Evolutionary conservation across 805 yeast species (phyloP).

Genomic region (Kodamaea kakaduensis): DNA sequence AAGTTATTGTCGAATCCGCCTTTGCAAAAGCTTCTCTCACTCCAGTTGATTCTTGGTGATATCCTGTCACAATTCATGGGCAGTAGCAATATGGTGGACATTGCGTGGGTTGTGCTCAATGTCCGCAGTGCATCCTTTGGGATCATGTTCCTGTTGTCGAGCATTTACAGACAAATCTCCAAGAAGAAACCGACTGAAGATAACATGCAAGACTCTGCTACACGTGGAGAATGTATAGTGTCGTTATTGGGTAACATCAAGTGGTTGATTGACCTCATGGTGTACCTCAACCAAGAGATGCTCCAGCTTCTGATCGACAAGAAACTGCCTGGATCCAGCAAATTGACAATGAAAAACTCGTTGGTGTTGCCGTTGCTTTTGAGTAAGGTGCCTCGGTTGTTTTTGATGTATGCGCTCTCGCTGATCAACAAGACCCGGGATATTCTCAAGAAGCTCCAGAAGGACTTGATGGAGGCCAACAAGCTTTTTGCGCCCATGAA

Average conservation of each 20-base stretch:
- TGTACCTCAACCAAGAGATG: conserved; percentile 69
- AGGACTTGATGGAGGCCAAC: conserved; percentile 41
- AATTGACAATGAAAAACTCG: conserved; percentile 29
- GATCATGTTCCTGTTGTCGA: conserved; percentile 55
- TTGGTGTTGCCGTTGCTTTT: conserved; percentile 56
- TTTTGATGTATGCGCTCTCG: conserved; percentile 61
- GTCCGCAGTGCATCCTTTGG: conserved; percentile 70
- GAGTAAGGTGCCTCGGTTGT: conserved; percentile 66
- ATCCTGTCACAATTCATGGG: conserved; percentile 23
- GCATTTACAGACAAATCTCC: conserved; percentile 61
- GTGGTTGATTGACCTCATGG: conserved; percentile 81
- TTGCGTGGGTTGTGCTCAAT: conserved; percentile 65
- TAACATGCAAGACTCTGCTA: conserved; percentile 48
- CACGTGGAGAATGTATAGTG: conserved; percentile 60
- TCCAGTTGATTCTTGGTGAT: conserved; percentile 65
- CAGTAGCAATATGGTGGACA: conserved; percentile 28
- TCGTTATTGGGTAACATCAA: conserved; percentile 70
- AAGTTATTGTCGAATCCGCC: conserved; percentile 73
- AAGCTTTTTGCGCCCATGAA: conserved; percentile 46
- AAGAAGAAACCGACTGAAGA: conserved; percentile 54
- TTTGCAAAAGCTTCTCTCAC: conserved; percentile 63
- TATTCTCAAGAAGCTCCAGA: conserved; percentile 53
- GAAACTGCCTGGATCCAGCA: conserved; percentile 16
- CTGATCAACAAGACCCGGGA: conserved; percentile 62
- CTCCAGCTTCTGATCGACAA: conserved; percentile 39